Percentiles rank a stretch among this genome's conserved stretches.
These are phyloP conservation scores for Yarrowia hollandica DNA, from an alignment of 805 yeast species.

Conservation along the genomic window DNA sequence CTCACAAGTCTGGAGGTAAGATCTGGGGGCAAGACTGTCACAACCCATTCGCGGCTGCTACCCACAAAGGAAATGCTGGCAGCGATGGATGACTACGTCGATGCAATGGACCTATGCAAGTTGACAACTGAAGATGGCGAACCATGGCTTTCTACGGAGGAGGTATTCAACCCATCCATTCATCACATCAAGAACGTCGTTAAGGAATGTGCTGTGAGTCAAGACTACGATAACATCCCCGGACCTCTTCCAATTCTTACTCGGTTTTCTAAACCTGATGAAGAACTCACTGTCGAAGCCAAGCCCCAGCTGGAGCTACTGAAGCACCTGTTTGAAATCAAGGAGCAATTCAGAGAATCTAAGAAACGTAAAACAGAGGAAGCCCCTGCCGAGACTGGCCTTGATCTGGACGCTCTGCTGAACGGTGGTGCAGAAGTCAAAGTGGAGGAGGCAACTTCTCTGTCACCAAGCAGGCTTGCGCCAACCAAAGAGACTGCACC, in stretches of 20 bases:
- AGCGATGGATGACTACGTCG: conserved; percentile 49
- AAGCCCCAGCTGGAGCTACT: conserved; percentile 30
- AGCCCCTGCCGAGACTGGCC: conserved; percentile 28
- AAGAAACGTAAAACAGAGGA: conserved; percentile 20
- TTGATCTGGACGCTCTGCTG: conserved; percentile 35
- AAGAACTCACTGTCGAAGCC: conserved; percentile 31
- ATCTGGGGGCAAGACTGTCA: conserved; percentile 41
- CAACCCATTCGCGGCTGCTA: conserved; percentile 34
- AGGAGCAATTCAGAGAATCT: conserved; percentile 27
- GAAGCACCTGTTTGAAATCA: conserved; percentile 32
- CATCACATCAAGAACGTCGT: conserved; percentile 35
- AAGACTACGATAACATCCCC: conserved; percentile 40
- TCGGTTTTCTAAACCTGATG: conserved; percentile 34
- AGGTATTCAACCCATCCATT: conserved; percentile 38
- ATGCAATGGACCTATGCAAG: conserved; percentile 46
- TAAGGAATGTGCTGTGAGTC: conserved; percentile 41
- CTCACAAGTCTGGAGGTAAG: conserved; percentile 46
- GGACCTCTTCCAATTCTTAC: conserved; percentile 38
- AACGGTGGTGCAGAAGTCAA: background rate
- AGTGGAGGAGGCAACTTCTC: background rate
- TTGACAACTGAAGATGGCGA: conserved; percentile 31
- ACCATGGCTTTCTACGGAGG: conserved; percentile 38
- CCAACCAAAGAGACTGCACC: background rate
- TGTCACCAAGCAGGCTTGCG: background rate
- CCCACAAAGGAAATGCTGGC: conserved; percentile 46